Conservation (phyloP, 2,329 filamentous ascomycete genomes). For the Rhinocladiella similis region DNA sequence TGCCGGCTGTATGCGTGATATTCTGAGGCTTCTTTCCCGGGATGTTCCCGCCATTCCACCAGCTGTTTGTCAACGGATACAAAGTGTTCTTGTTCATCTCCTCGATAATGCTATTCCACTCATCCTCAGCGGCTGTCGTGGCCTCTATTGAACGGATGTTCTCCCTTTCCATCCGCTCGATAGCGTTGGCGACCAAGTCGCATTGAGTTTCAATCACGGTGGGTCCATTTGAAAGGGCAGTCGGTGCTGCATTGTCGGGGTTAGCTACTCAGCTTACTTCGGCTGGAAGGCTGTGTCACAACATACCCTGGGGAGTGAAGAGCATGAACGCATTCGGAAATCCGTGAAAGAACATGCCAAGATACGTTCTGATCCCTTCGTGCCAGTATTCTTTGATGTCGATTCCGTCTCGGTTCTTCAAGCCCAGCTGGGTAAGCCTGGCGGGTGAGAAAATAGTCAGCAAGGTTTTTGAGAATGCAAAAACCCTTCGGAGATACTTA, state of each 20-base stretch:
- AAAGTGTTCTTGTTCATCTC: constrained; percentile 49
- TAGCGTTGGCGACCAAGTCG: constrained; percentile 48
- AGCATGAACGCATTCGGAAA: constrained; percentile 53
- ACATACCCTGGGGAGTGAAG: constrained; percentile 54
- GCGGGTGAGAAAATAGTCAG: background rate
- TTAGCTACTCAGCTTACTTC: background rate
- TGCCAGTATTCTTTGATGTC: constrained; percentile 40
- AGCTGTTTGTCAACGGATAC: constrained; percentile 52
- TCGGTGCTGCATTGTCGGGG: constrained; percentile 29
- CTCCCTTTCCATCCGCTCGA: constrained; percentile 50
- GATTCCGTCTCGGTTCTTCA: constrained; percentile 36
- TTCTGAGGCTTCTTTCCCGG: constrained; percentile 49
- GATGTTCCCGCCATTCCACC: constrained; percentile 58
- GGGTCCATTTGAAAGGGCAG: constrained; percentile 34
- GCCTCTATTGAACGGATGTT: constrained; percentile 54
- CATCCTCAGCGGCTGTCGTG: constrained; percentile 43
- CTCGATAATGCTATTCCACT: constrained; percentile 54
- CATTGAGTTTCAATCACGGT: constrained; percentile 53
- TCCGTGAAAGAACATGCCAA: constrained; percentile 43
- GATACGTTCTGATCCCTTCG: constrained; percentile 40
- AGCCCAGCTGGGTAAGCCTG: constrained; percentile 41
- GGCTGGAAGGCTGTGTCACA: background rate
- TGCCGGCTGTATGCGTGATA: constrained; percentile 18
- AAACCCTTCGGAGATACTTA: no score
- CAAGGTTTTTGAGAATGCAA: no score